Evolutionary conservation across 75 land plant genomes (phyloP), one percentile per base, ranked within the genome.

Genomic region (Picea sitchensis): DNA sequence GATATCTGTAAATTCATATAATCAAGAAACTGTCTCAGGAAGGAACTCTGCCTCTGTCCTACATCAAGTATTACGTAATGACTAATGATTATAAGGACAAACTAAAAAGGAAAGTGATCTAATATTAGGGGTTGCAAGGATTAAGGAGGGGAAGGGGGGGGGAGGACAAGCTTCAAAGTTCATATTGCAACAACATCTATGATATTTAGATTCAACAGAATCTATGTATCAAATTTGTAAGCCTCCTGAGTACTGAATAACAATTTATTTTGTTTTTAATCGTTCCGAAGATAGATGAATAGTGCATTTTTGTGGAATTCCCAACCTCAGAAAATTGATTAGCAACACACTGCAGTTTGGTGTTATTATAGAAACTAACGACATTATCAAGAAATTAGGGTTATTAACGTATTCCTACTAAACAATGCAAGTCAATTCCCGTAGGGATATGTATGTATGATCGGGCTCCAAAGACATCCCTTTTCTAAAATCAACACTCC

Each of bases 1-100:
- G 96, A 83, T 95, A 95, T 31, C 99, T 95, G 88, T 68, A 32
- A 82, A 75, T 13, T 44, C 74, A 71, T 71, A 44, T 32, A 71
- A 71, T n/a, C 47, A 71, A 56, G 23, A 41, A 71, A 41, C 74
- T 8, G 0, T 8, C 54, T 44, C 44, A 71, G 23, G 23, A 41
- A 41, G 13, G 20, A 36, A 44, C 23, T 71, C 13, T 2, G n/a
- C 20, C 47, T 8, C 54, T 20, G 11, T 3, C 44, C 23, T 3
- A 44, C 21, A 71, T 71, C 74, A 20, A 71, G 44, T 20, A 65
- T 65, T 31, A 65, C 4, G 2, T 30, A 67, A 36, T 15, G 44
- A 67, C 15, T 34, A 32, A 14, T 34, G 17, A 20, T 34, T 67
- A 36, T 36, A 15, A 14, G 36, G 71, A 67, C 14, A 67, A 67